Evolutionary conservation across 2,329 filamentous ascomycete genomes (phyloP), one percentile per base, ranked within the genome.

Genomic region (Blumeria graminis): DNA sequence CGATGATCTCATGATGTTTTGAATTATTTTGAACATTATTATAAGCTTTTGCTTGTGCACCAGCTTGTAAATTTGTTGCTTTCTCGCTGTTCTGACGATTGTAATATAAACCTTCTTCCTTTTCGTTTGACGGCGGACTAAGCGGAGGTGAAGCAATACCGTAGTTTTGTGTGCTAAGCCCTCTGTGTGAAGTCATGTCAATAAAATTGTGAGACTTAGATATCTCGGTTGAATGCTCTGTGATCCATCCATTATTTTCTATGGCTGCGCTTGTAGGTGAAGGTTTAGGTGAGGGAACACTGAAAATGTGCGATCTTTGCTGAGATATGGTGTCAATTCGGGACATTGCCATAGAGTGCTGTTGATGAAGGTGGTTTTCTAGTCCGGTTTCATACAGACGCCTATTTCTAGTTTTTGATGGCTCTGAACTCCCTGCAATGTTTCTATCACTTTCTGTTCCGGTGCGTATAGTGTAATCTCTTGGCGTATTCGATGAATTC

Each of bases 341-440:
- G n/a, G 79, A 81, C 60, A 92, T 69, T 0, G 85, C 79, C 1
- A 84, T 85, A 3, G 77, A 76, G 64, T 90, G 87, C 61, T 92
- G 83, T 56, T 89, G 86, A 54, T 89, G 82, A 11, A 86, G 74
- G 59, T 92, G 82, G 63, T 89, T 82, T 54, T 81, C 84, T 14
- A 93, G 71, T 0, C 84, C 83, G 60, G 86, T 85, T 60, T 93
- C 89, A 63, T 94, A 95, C 1, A 94, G 72, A 48, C 87, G 76
- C 55, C 84, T 78, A 1, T 77, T 77, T 60, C 89, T 84, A 1
- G 80, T 83, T 3, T 81, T 76, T 41, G 74, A 79, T 56, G 82
- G 77, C 57, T 87, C 83, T 0, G 80, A 63, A 0, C 22, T 28
- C 22, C 22, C 22, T 1, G 22, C 22, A 4, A 28, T 28, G 22